Base-by-base conservation (phyloP, 2,329 filamentous ascomycete species). In the Colletotrichum sp. region DNA sequence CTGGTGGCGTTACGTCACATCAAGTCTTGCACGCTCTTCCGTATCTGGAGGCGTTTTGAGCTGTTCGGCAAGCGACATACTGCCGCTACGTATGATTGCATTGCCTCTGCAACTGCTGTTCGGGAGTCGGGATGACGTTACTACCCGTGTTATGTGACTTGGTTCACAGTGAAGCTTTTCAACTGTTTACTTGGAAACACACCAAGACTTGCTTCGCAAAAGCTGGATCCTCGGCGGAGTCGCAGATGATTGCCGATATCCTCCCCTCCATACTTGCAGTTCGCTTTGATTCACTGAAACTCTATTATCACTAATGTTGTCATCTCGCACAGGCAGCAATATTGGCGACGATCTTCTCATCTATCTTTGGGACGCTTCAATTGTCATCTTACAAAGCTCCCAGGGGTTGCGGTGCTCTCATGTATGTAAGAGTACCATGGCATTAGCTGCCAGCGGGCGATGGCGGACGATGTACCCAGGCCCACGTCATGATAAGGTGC, bases 391-490 rank as follows among this genome's bases (percentile, higher is more conserved):
- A 69, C 70, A 49, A 65, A 65, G 34, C 69, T 8, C 27, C 36
- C 64, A 72, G 69, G 25, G 30, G 30, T 16, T 65, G 27, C 15
- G 34, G 64, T 27, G 27, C 15, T 29, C 13, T 15, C 61, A 75
- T 77, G 75, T 71, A 67, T 75, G 75, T 77, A 71, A 77, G 71
- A 69, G 75, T 77, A 67, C 13, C 71, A 77, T 67, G 66, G 34
- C 71, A 75, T 62, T 68, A 75, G 72, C 63, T 67, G 36, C 59
- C 22, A 49, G 13, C 44, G 44, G 44, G 44, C 44, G 44, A 52
- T 52, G 44, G 30, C 29, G 39, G 67, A 15, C 63, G 34, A 76
- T 30, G 30, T 30, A 25, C 44, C 34, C 64, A 9, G 22, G 27
- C 34, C 70, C 44, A 75, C 69, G 39, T 77, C 68, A 39, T 69